phyloP scores from a whole-genome alignment of 179 eudicot species.

The Amaranthus tricolor region DNA sequence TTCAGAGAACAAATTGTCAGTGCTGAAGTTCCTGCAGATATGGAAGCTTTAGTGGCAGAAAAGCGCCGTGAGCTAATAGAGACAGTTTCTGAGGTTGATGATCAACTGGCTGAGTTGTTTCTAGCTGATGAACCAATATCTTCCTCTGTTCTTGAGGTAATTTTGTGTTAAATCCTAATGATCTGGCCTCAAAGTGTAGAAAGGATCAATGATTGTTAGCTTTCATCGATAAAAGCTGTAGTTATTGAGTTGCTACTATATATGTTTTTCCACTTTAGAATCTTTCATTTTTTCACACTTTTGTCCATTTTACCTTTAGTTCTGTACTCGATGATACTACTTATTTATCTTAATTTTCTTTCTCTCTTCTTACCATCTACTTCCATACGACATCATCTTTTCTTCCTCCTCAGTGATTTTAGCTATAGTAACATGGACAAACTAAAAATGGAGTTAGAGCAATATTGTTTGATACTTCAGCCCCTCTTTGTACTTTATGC shows the following conservation, averaged over 20 bases:
- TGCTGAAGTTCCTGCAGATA: slow-evolving; percentile 63
- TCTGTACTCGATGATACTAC: no score
- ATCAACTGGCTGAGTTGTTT: slow-evolving; percentile 79
- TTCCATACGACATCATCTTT: no score
- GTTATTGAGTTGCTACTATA: not conserved
- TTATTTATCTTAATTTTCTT: no score
- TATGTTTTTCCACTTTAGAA: no score
- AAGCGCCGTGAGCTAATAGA: slow-evolving; percentile 86
- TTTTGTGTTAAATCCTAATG: slow-evolving; percentile 2
- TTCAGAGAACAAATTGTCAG: slow-evolving; percentile 62
- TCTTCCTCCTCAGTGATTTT: no score
- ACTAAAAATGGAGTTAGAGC: not conserved
- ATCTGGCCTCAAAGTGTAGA: not conserved
- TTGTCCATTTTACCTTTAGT: no score
- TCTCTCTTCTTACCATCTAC: no score
- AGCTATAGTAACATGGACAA: no score
- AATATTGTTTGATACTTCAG: not conserved
- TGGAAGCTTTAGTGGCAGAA: slow-evolving; percentile 67
- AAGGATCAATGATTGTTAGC: not conserved
- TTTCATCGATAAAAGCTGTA: not conserved
- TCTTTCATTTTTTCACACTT: no score
- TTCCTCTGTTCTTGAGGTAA: slow-evolving; percentile 75
- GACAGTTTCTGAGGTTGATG: slow-evolving; percentile 94
- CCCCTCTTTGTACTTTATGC: not conserved
- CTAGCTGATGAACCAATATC: slow-evolving; percentile 90